Percentiles rank a stretch among this genome's conserved stretches.
Evolutionary conservation across 371 early-diverging fungal genomes (phyloP).

Genomic region (Umbelopsis sp.): DNA sequence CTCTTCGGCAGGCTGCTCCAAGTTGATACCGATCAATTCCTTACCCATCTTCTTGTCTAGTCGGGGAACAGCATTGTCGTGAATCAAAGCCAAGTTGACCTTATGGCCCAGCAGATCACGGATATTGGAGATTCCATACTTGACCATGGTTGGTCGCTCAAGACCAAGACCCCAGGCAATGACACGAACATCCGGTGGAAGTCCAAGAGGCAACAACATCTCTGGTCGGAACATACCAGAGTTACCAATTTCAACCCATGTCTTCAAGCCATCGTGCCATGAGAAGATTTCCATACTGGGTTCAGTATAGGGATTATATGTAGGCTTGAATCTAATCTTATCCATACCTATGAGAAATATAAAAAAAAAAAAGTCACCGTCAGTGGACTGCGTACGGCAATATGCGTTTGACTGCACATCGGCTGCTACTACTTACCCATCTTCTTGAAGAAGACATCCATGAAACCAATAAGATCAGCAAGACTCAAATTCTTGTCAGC

Average conservation of each 20-base stretch:
- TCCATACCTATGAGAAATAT: conserved; percentile 56
- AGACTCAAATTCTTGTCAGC: conserved; percentile 96
- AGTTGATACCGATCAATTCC: conserved; percentile 54
- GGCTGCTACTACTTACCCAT: conserved; percentile 68
- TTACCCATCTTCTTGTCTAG: conserved; percentile 82
- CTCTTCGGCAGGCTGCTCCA: conserved; percentile 1
- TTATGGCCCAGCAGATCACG: conserved; percentile 99
- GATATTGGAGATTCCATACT: conserved; percentile 97
- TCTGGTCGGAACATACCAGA: conserved; percentile 99
- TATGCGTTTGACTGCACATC: neutral
- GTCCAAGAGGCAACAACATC: conserved; percentile 97
- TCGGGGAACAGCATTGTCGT: conserved; percentile 90
- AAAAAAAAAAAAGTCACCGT: neutral
- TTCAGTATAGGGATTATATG: conserved; percentile 99
- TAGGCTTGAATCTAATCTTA: conserved; percentile 99
- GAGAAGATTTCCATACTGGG: conserved; percentile 99
- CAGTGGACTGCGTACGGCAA: neutral
- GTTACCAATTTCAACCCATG: conserved; percentile 99
- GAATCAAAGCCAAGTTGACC: conserved; percentile 95
- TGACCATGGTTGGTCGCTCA: conserved; percentile 99
- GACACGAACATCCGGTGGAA: conserved; percentile 96
- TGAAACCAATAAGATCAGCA: conserved; percentile 97
- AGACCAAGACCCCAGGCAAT: conserved; percentile 99
- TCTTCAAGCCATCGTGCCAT: conserved; percentile 93
- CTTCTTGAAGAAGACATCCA: conserved; percentile 98